phyloP scores from a whole-genome alignment of 768 basidiomycete genomes.

The Cantharellus anzutake region DNA sequence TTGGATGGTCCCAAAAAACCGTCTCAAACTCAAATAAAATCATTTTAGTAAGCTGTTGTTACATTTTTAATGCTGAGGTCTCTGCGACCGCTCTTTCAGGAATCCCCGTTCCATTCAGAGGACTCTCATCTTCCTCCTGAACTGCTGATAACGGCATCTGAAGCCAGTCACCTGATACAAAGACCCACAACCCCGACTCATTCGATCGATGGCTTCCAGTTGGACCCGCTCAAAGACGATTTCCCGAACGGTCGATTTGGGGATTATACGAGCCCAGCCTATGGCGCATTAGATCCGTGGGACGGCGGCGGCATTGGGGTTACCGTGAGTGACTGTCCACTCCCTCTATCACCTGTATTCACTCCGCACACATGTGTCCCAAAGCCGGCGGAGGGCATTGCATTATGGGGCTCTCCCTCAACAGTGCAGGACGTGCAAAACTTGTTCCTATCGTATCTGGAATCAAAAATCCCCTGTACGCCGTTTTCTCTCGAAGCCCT shows the following conservation, averaged over 20 bases:
- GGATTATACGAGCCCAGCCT: constrained; percentile 93
- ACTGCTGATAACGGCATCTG: constrained; percentile 36
- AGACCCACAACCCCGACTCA: constrained; percentile 25
- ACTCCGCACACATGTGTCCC: not conserved
- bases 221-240: constrained; percentile 48
- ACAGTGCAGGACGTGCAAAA: constrained; percentile 46
- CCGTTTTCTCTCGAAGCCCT: constrained; percentile 80
- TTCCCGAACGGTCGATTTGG: constrained; percentile 98
- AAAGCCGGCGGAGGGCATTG: constrained; percentile 41
- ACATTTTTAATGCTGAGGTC: not conserved
- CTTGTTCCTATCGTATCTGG: constrained; percentile 67
- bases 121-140: constrained; percentile 25
- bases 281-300: constrained; percentile 62
- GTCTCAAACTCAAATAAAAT: constrained; percentile 3
- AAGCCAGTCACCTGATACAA: constrained; percentile 12
- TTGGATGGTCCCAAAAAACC: constrained; percentile 43
- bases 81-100: not conserved
- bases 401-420: constrained; percentile 62
- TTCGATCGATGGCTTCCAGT: constrained; percentile 44
- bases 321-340: constrained; percentile 23
- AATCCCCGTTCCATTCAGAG: not conserved
- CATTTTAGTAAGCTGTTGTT: not conserved
- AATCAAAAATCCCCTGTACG: constrained; percentile 49
- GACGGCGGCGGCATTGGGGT: constrained; percentile 35
- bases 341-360: not conserved